phyloP scores from a whole-genome alignment of 164 flowering plant genomes.

The Umbellularia californica region DNA sequence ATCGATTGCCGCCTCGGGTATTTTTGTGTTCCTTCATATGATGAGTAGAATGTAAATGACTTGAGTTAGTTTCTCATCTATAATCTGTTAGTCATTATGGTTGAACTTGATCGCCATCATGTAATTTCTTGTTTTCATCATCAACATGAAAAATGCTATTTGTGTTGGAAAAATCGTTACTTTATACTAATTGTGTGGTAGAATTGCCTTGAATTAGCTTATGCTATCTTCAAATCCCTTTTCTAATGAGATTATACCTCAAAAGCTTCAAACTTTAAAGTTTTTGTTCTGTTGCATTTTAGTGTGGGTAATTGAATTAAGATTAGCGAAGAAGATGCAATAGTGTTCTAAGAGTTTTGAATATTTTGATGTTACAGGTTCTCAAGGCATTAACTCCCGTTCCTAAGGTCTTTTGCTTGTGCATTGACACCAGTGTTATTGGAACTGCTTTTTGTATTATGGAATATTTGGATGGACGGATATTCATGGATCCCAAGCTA shows the following conservation, averaged over 20 bases:
- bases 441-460: no score
- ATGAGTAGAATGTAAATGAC: neutral
- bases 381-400: conserved; percentile 86
- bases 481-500: no score
- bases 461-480: no score
- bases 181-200: no score
- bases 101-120: neutral
- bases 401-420: conserved; percentile 82
- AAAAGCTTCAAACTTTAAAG: no score
- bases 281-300: neutral
- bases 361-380: conserved; percentile 42
- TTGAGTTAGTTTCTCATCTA: neutral
- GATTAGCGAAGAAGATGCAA: neutral
- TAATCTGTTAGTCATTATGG: neutral
- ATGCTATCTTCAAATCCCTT: no score
- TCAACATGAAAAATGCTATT: no score
- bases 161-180: neutral
- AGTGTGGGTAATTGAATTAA: neutral
- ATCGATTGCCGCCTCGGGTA: conserved; percentile 97
- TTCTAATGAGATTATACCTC: no score
- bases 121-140: neutral
- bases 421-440: conserved; percentile 64
- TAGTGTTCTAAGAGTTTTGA: conserved; percentile 2
- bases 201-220: no score
- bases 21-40: neutral